Evolutionary conservation across 257 asterid species (phyloP).

Genomic region (Fraxinus cuspidata): DNA sequence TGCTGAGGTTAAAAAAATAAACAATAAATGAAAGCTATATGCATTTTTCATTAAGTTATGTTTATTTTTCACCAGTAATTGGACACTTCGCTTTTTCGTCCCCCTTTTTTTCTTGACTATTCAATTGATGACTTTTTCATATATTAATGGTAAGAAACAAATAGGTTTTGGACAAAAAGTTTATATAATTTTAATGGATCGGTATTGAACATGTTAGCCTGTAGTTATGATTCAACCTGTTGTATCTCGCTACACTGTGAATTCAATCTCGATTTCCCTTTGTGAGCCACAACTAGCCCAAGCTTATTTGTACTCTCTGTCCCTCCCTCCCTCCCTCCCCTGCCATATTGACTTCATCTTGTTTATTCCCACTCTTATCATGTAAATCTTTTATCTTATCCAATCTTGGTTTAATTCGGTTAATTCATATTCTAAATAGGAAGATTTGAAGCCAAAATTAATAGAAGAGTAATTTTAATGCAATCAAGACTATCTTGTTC

Average conservation of each 20-base stretch:
- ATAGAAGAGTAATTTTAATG: not conserved
- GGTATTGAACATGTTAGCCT: not conserved
- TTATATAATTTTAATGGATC: not conserved
- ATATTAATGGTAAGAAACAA: not conserved
- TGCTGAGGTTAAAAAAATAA: not conserved
- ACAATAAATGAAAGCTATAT: not conserved
- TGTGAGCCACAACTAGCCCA: not conserved
- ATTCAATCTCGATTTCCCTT: not conserved
- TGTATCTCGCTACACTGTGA: not conserved
- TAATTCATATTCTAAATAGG: not conserved
- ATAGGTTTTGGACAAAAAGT: not conserved
- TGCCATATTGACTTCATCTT: not conserved
- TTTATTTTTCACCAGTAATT: not conserved
- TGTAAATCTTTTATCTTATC: not conserved
- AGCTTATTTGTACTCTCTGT: no score
- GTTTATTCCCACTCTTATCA: not conserved
- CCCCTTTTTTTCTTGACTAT: not conserved
- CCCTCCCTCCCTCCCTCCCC: no score
- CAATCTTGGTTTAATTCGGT: not conserved
- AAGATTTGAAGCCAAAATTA: no score
- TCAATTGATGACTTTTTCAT: not conserved
- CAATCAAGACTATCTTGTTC: not conserved
- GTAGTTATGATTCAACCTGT: not conserved
- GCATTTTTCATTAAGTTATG: not conserved
- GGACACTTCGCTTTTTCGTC: not conserved